Base-by-base conservation (phyloP, 2,329 filamentous ascomycete species). In the Cercospora citrullina region DNA sequence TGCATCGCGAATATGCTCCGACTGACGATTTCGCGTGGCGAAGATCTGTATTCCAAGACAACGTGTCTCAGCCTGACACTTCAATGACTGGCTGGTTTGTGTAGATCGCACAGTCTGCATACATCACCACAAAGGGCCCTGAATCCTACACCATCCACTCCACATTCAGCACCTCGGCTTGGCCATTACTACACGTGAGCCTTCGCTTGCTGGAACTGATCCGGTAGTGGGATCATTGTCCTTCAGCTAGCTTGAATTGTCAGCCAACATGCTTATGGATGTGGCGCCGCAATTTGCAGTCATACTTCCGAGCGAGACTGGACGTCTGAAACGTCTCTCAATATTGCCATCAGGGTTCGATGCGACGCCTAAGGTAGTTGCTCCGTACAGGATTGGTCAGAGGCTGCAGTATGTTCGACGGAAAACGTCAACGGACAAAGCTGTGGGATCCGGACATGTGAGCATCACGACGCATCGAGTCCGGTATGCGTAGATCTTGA, bases 331-430 rank as follows among this genome's bases (percentile, higher is more conserved):
- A 64, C 51, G 36, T 39, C 12, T 21, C 26, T 39, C 62, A 53
- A 36, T 53, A 57, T 51, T 48, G 45, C 53, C 33, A 45, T 58
- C 31, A 57, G 51, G 51, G 51, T 48, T 23, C 42, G 30, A 57
- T 31, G 53, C 39, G 39, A 48, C 39, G 39, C 21, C 53, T 14
- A 42, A 58, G 36, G 33, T 21, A 39, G 23, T 18, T 26, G 45
- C 61, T 39, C 39, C 33, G 62, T 31, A 42, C 51, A 58, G 62
- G 33, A 64, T 64, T 64, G 62, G 62, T 64, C 62, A 59, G 51
- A 45, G 31, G 51, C 31, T 58, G 33, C 31, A 33, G 51, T n/a
- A 10, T 28, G 51, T 30, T 58, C 30, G 62, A 64, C 62, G 31
- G 55, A 55, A 57, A 57, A 53, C 48, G 61, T 53, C 61, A 63